Base-by-base conservation (phyloP, 2,329 filamentous ascomycete species). In the Coleophoma eucalyptorum region DNA sequence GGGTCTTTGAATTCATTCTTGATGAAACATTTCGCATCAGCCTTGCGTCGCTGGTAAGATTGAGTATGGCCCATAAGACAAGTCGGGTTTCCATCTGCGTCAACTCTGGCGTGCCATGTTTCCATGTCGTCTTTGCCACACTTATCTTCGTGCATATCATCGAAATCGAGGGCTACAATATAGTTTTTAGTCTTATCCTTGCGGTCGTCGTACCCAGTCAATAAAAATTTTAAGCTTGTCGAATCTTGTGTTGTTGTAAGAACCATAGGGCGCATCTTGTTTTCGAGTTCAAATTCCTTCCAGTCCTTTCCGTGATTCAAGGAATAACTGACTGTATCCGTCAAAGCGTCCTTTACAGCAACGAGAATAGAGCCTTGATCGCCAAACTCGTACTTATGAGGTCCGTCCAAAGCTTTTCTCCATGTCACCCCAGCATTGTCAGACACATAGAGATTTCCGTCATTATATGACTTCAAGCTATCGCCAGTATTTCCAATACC, bases 61-160 rank as follows among this genome's bases (percentile, higher is more conserved):
- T 97, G 93, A 62, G 86, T 96, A 67, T 96, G 92, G 18, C 94
- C 94, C 93, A 99, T 97, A 58, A 99, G 76, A 67, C 94, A 99
- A 46, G 85, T 89, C 2, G 92, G 80, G 47, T 96, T 80, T 32
- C 87, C 87, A 19, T 96, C 80, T 31, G 87, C 80, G 64, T 96
- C 87, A 35, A 89, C 78, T 15, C 92, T 84, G 20, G 94, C 94
- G 57, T 83, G 83, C 94, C 94, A 99, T 48, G 86, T 80, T 64
- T 97, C 91, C 69, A 97, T 87, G 60, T 96, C 90, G 58, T 93
- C 88, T 37, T 86, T 78, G 48, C 78, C 79, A 71, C 95, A 99
- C 52, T 89, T 89, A 32, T 81, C 77, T 69, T 94, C 86, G 58
- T 95, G 84, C 54, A 97, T 75, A 10, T 82, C 87, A 10, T 83